Evolutionary conservation across 768 basidiomycete genomes (phyloP), one percentile per base, ranked within the genome.

Genomic region (Strobilomyces dryophilus): DNA sequence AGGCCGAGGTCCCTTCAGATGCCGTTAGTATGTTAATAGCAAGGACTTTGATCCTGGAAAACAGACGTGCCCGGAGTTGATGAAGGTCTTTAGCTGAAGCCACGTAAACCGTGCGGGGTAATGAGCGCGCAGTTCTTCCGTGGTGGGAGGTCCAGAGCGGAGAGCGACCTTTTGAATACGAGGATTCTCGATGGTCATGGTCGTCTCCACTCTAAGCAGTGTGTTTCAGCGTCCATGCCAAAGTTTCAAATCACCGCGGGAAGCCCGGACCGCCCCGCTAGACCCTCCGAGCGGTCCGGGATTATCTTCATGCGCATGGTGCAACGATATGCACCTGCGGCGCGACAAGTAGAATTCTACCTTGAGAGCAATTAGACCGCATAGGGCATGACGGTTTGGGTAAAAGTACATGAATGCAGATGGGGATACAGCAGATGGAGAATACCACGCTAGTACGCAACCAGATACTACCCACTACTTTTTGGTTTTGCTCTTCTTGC

Each of bases 51-150:
- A 26, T 27, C 21, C n/a, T 20, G 11, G 49, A 18, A 18, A 34
- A 21, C 8, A 20, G 46, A 63, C 74, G 40, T 66, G 87, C 87
- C 89, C 89, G 52, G 89, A 87, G 63, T 84, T 87, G 45, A 92
- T 76, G 57, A 92, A 90, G 5, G 81, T 78, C 71, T 84, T 90
- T 26, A 92, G 71, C 64, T 92, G 82, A 9, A 67, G 57, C 86
- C 87, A 92, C 0, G 88, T 87, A 58, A 89, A 89, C 56, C 79
- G 82, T 5, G 85, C 76, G 14, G 89, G 89, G 62, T 92, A 92
- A 63, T 88, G 71, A 1, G 70, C 75, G 8, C 81, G 66, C 7
- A 92, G 69, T 59, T 92, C 89, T 47, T 83, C 82, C 35, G 67
- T 71, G 1, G 87, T 88, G 12, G 89, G 89, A 20, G 76, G 82